Base-by-base conservation (phyloP, 768 basidiomycete species). In the Rhodosporidiobolus odoratus region DNA sequence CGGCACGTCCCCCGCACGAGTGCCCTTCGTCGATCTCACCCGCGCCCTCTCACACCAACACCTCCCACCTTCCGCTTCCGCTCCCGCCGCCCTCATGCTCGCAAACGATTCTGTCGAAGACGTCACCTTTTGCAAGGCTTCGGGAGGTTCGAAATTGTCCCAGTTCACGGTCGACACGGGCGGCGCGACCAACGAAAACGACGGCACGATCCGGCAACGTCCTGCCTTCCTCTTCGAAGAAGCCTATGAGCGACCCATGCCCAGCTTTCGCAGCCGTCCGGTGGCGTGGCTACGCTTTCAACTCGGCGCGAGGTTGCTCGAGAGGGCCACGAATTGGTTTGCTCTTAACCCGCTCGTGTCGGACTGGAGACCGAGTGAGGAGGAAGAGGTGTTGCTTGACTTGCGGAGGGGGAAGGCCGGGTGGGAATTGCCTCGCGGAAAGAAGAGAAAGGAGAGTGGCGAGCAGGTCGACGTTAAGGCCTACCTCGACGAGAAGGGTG, bases 141-240 rank as follows among this genome's bases (percentile, higher is more conserved):
- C 54, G 32, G 8, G 19, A 48, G 35, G 35, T 34, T 23, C 41
- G 3, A 25, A 12, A 3, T n/a, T 50, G 27, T 61, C 65, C 10
- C 50, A 19, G 5, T 21, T n/a, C 35, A 68, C 73, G 4, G 67
- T 59, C 65, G 64, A 58, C 3, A 90, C 89, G 0, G 87, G 69
- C 23, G 72, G 62, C 10, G 75, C 69, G 0, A 76, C 75, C 21
- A 58, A 89, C 75, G 84, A 89, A 71, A 86, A 90, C 75, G 85
- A 86, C 69, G 79, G 81, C 2, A 81, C 81, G 52, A 87, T 90
- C 61, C 84, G 84, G 16, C 80, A 85, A 0, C 84, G 89, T 16
- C 86, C 86, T 2, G 79, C 81, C 23, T 90, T 73, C 65, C 59
- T 50, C 25, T 76, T 73, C 56, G 75, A 76, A 47, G 66, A 75